Evolutionary conservation across 805 yeast species (phyloP), one percentile per base, ranked within the genome.

Genomic region (Kluyveromyces dobzhanskii): DNA sequence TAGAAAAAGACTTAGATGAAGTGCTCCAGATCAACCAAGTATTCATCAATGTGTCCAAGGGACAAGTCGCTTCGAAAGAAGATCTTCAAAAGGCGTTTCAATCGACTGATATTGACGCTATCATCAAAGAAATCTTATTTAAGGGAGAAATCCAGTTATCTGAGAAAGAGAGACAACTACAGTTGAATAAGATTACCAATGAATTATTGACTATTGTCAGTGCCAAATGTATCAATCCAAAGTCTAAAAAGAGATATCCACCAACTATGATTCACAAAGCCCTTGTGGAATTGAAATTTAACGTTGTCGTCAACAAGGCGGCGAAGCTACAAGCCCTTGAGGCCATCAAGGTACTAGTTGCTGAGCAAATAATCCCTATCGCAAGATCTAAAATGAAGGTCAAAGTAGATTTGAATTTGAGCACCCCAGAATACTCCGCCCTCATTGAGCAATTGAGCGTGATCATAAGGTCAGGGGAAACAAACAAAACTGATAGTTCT

Each of bases 11-110:
- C 57, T 59, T 92, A 7, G 97, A 92, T 64, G 98, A 92, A 56
- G 98, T 92, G 2, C 67, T 92, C 27, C 98, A 92, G 59, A 86
- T 92, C 38, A 95, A 87, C n/a, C 95, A 84, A 59, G 94, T 92
- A 1, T 92, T 92, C 53, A 58, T 77, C 26, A 92, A 92, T 54
- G 97, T 88, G 0, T 85, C 95, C 12, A 92, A 92, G 55, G 98
- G 98, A 2, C 86, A 78, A 45, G 88, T 85, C 1, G 97, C 97
- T 3, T 78, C 88, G 13, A 76, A 83, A 48, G 95, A 85, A 8
- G 97, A 90, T 42, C 65, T 92, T 17, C 65, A 71, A 46, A 71
- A 76, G 40, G 70, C 80, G 1, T 90, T 92, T 57, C 87, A 83
- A 1, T 73, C 86, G 0, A 76, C 87, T 0, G 82, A 88, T 50